Percentiles rank a stretch among this genome's conserved stretches.
These are phyloP conservation scores for Pelargonium australe DNA, from an alignment of 441 rosid species.

Conservation along the genomic window DNA sequence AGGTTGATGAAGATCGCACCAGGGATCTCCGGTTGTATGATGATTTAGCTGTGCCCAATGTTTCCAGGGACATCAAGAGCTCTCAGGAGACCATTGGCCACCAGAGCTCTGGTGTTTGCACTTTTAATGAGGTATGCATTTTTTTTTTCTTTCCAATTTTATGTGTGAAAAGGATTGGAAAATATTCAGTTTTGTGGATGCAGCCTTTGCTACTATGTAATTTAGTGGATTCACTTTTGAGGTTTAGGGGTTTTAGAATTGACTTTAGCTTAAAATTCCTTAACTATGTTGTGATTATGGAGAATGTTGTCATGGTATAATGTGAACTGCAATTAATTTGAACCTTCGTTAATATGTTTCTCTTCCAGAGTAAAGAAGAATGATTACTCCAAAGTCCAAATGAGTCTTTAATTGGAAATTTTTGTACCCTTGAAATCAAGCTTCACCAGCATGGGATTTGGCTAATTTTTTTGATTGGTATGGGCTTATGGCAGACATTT, in stretches of 20 bases:
- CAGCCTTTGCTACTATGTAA: too few relatives aligned
- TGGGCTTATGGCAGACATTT: too few relatives aligned
- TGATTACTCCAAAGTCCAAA: background rate
- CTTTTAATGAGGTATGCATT: constrained; percentile 42
- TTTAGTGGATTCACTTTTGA: background rate
- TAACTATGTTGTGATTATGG: background rate
- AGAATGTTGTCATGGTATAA: background rate
- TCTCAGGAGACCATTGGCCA: constrained; percentile 31
- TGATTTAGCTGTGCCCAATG: constrained; percentile 33
- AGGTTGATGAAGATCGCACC: constrained; percentile 50
- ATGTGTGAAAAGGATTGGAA: too few relatives aligned
- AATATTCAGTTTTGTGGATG: too few relatives aligned
- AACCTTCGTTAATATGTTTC: too few relatives aligned
- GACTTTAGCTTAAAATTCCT: background rate
- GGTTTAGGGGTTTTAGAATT: background rate
- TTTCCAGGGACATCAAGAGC: constrained; percentile 47
- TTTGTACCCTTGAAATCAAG: too few relatives aligned
- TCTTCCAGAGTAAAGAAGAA: background rate
- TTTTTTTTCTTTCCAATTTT: background rate
- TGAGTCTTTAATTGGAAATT: too few relatives aligned
- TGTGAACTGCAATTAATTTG: too few relatives aligned
- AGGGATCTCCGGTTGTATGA: constrained; percentile 42
- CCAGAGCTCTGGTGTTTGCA: constrained; percentile 40
- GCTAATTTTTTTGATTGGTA: too few relatives aligned
- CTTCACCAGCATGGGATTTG: too few relatives aligned